A percentile compares a stretch with the other conserved stretches of the same genome.
These are phyloP conservation scores for Komagataella pseudopastoris DNA, from an alignment of 805 yeast species.

Conservation along the genomic window DNA sequence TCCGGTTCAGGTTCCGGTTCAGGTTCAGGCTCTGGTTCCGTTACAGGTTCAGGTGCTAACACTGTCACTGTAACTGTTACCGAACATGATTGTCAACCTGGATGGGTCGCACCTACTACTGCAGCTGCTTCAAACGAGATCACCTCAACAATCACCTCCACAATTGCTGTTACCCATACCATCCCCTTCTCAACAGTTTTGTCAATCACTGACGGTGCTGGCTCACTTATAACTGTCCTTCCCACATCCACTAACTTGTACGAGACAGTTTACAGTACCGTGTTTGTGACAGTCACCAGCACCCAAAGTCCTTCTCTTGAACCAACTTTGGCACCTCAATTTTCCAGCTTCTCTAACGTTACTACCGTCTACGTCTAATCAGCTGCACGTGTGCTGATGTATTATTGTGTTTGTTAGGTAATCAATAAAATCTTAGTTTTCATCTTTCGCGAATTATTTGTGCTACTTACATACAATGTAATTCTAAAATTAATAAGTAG, in stretches of 20 bases:
- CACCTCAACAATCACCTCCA: conserved; percentile 5
- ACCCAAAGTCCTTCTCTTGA: neutral
- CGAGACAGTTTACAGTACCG: conserved; percentile 11
- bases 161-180: conserved; percentile 8
- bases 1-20: neutral
- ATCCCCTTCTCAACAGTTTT: conserved; percentile 18
- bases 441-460: conserved; percentile 1
- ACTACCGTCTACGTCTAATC: conserved; percentile 6
- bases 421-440: neutral
- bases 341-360: conserved; percentile 2
- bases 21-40: neutral
- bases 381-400: neutral
- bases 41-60: neutral
- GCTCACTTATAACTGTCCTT: conserved; percentile 13
- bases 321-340: neutral
- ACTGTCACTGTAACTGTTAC: conserved; percentile 3
- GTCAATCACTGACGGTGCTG: conserved; percentile 16
- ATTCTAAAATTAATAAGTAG: neutral
- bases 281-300: conserved; percentile 5
- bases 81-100: conserved; percentile 1
- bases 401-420: neutral
- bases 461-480: no score
- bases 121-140: conserved; percentile 1
- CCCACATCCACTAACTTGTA: conserved; percentile 16
- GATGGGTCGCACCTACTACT: conserved; percentile 2